A percentile compares a stretch with the other conserved stretches of the same genome.
Conservation (phyloP, 2,329 filamentous ascomycete species). For the Massarina eburnea region DNA sequence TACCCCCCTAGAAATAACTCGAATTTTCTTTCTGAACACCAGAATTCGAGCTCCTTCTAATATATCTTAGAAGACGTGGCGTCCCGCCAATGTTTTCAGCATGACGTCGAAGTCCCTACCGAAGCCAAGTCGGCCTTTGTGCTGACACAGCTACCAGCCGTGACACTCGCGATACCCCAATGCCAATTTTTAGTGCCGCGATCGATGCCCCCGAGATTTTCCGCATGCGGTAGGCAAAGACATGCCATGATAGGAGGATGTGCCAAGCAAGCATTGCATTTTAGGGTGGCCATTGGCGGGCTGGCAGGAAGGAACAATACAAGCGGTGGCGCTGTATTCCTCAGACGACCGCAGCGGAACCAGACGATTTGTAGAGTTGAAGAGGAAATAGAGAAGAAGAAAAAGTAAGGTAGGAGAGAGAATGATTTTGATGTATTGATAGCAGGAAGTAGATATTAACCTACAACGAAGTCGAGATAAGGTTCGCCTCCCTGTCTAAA, state of each 20-base stretch:
- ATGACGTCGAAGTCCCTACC: not conserved
- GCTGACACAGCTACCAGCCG: conserved; percentile 2
- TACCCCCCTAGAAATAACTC: no score
- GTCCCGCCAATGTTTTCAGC: not conserved
- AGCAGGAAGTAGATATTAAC: no score
- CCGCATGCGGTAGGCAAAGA: conserved; percentile 9
- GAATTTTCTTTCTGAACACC: no score
- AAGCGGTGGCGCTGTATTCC: no score
- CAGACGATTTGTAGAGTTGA: no score
- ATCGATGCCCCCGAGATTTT: conserved; percentile 8
- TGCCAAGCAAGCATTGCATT: no score
- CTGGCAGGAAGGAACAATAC: not conserved
- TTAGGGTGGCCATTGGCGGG: not conserved
- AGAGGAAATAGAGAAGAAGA: no score
- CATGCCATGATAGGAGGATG: no score
- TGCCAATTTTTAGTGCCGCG: conserved; percentile 22
- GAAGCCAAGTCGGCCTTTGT: conserved; percentile 2
- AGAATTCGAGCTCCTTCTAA: no score
- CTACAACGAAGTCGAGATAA: not conserved
- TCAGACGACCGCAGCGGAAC: no score
- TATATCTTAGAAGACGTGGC: not conserved
- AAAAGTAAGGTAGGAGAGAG: no score
- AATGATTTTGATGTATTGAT: no score
- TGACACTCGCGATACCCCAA: conserved; percentile 1
- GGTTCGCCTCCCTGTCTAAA: not conserved